Evolutionary conservation across 192 early-diverging fungal species (phyloP).

Genomic region (Backusella tuberculispora): DNA sequence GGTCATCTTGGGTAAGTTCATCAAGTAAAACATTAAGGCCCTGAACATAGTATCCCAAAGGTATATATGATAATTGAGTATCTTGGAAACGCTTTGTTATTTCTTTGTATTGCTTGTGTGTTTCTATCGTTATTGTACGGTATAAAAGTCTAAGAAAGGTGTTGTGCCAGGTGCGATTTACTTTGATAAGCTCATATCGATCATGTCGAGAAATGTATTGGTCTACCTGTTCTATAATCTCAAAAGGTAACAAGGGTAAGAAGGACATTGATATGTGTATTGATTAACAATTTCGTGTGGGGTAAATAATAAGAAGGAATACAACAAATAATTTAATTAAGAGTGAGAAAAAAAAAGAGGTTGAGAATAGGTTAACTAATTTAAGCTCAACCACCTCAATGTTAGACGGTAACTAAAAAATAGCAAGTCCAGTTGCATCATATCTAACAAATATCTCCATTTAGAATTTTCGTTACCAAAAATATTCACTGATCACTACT

Average conservation of each 20-base stretch:
- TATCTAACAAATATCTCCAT: neutral
- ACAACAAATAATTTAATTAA: constrained; percentile 5
- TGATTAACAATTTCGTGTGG: neutral
- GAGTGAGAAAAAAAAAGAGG: constrained; percentile 10
- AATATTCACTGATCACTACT: neutral
- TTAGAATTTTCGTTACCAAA: neutral
- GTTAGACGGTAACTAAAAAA: constrained; percentile 12
- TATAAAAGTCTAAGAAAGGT: constrained; percentile 3
- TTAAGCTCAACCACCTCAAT: constrained; percentile 4
- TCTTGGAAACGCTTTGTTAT: constrained; percentile 10
- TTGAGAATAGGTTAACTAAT: constrained; percentile 2
- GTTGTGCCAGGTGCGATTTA: neutral
- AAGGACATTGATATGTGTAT: neutral
- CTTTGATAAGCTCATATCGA: constrained; percentile 10
- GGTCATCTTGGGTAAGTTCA: constrained; percentile 2
- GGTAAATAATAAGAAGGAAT: neutral
- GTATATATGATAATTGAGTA: constrained; percentile 6
- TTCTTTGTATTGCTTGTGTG: neutral
- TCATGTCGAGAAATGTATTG: neutral
- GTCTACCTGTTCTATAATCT: constrained; percentile 6
- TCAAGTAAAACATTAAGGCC: constrained; percentile 6
- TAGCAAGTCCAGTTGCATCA: constrained; percentile 7
- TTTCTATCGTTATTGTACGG: neutral
- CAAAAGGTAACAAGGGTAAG: constrained; percentile 6
- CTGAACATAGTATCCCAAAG: neutral